Evolutionary conservation across 1,284 basidiomycete species (phyloP).

Genomic region (Cystobasidium sp.): DNA sequence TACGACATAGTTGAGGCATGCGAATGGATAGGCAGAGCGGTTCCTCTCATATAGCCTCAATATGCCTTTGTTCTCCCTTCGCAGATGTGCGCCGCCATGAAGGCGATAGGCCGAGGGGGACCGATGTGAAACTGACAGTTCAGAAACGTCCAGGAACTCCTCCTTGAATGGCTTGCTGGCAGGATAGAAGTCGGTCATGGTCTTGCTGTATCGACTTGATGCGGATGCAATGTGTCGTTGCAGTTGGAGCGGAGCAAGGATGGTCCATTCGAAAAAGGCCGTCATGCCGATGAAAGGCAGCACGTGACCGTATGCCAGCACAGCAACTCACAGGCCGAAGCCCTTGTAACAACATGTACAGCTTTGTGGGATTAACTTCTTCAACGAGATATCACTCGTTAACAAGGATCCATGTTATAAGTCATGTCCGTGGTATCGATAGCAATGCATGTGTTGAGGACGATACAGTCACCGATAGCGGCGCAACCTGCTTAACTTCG

Average conservation of each 20-base stretch:
- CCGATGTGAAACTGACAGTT: conserved; percentile 63
- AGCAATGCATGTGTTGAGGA: too few relatives aligned
- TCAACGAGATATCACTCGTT: too few relatives aligned
- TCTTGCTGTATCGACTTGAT: background rate
- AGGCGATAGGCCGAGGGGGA: background rate
- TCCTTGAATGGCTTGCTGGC: conserved; percentile 68
- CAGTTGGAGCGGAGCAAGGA: background rate
- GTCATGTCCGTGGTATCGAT: too few relatives aligned
- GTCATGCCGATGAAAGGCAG: too few relatives aligned
- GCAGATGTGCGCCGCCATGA: background rate
- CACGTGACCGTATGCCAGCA: background rate
- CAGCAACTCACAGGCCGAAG: background rate
- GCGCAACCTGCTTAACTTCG: too few relatives aligned
- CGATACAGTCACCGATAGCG: too few relatives aligned
- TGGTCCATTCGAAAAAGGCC: background rate
- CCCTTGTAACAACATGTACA: background rate
- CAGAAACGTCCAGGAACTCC: conserved; percentile 72
- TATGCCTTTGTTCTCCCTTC: too few relatives aligned
- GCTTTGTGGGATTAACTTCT: background rate
- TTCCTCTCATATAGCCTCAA: too few relatives aligned
- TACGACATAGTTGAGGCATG: too few relatives aligned
- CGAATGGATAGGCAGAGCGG: too few relatives aligned
- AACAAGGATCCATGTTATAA: too few relatives aligned
- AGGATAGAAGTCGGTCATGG: conserved; percentile 60
- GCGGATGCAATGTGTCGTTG: background rate